Evolutionary conservation across 495 filamentous ascomycete genomes (phyloP).

Genomic region (Podospora fimiseda): DNA sequence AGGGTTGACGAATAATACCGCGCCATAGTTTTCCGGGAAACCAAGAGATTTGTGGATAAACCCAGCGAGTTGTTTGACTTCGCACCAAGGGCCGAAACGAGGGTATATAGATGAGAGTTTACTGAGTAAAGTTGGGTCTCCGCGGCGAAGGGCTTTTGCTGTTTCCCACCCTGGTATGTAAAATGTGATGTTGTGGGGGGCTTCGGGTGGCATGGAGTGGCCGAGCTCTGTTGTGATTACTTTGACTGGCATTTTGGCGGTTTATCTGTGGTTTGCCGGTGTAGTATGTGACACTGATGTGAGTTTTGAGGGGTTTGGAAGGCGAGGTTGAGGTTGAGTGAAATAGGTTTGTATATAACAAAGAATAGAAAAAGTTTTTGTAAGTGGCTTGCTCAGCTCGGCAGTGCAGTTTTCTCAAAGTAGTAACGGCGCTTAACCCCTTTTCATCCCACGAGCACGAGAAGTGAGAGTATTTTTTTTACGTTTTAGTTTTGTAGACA

Average conservation of each 20-base stretch:
- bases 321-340: no score
- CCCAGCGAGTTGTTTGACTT: slow-evolving; percentile 24
- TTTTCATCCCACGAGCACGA: no score
- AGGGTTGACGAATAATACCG: slow-evolving; percentile 24
- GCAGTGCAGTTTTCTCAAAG: no score
- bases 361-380: no score
- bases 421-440: no score
- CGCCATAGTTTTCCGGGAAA: slow-evolving; percentile 21
- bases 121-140: slow-evolving; percentile 25
- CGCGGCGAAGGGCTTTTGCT: slow-evolving; percentile 23
- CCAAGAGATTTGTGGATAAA: slow-evolving; percentile 20
- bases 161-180: slow-evolving; percentile 32
- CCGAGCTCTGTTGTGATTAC: slow-evolving; percentile 30
- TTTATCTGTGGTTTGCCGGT: no score
- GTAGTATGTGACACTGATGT: no score
- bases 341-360: no score
- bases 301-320: no score
- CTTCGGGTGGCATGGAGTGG: slow-evolving; percentile 36
- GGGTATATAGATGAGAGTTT: slow-evolving; percentile 36
- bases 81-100: slow-evolving; percentile 31
- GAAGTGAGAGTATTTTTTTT: no score
- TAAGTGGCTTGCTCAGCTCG: no score
- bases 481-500: no score
- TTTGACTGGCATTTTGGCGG: slow-evolving; percentile 31
- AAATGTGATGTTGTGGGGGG: slow-evolving; percentile 34